Evolutionary conservation across 2,329 filamentous ascomycete genomes (phyloP).

Genomic region (Apiospora hydei): DNA sequence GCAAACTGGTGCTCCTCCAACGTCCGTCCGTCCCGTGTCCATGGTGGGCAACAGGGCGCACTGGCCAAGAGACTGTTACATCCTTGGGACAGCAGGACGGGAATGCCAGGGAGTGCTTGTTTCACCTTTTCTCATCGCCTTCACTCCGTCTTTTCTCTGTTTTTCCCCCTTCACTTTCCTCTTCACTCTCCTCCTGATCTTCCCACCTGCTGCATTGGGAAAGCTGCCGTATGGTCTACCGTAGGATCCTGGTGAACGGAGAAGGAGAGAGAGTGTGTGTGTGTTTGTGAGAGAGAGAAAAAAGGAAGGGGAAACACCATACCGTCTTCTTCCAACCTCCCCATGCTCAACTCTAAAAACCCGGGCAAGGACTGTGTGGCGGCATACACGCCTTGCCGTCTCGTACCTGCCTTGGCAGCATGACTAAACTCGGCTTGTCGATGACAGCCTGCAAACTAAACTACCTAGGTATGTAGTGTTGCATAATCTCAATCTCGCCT

Average conservation of each 20-base stretch:
- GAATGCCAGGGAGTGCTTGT: constrained; percentile 22
- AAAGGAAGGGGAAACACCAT: background rate
- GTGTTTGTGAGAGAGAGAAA: too few species aligned
- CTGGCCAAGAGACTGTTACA: constrained; percentile 22
- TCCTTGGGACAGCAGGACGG: constrained; percentile 12
- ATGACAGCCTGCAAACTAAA: constrained; percentile 15
- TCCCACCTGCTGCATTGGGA: background rate
- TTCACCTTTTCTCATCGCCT: constrained; percentile 10
- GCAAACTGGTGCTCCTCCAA: too few species aligned
- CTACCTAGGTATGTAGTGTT: background rate
- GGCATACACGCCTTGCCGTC: constrained; percentile 4
- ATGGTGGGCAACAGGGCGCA: background rate
- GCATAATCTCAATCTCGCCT: constrained; percentile 15
- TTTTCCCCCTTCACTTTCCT: background rate
- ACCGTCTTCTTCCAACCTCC: background rate
- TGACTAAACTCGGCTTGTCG: constrained; percentile 12
- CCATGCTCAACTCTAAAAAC: too few species aligned
- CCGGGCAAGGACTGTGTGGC: too few species aligned
- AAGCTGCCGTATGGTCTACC: background rate
- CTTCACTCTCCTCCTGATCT: background rate
- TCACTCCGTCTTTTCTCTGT: background rate
- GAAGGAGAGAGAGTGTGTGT: background rate
- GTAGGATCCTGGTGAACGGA: too few species aligned
- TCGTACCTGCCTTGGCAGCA: constrained; percentile 11
- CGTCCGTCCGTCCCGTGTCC: background rate